Evolutionary conservation across 768 basidiomycete genomes (phyloP).

Genomic region (Termitomyces heimii): DNA sequence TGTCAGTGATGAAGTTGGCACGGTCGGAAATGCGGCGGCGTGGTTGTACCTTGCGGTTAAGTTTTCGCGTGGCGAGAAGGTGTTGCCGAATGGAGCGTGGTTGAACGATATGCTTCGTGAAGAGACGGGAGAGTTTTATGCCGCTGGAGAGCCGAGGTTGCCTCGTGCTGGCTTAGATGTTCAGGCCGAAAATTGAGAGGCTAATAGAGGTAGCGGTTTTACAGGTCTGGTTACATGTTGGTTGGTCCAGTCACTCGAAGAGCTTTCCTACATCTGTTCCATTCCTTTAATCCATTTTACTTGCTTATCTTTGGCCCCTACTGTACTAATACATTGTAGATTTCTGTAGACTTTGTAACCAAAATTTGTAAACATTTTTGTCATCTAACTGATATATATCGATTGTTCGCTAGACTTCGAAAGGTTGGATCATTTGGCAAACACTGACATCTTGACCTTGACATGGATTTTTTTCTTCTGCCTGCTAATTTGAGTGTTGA

Average conservation of each 20-base stretch:
- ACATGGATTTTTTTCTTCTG: not conserved
- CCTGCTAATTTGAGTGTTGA: not conserved
- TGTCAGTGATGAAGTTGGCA: conserved; percentile 80
- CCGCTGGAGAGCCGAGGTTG: conserved; percentile 60
- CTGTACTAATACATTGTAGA: conserved; percentile 10
- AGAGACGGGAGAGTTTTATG: conserved; percentile 70
- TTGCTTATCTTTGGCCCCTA: not conserved
- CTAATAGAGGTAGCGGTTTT: not conserved
- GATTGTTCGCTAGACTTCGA: not conserved
- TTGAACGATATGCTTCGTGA: conserved; percentile 74
- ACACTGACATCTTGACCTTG: not conserved
- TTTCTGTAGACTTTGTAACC: not conserved
- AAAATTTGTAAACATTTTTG: not conserved
- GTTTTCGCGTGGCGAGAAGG: conserved; percentile 70
- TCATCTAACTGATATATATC: not conserved
- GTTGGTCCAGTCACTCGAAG: not conserved
- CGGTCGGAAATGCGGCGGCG: conserved; percentile 70
- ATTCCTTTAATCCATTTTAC: not conserved
- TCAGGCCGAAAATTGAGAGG: conserved; percentile 31
- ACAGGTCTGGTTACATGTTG: not conserved
- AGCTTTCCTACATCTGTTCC: not conserved
- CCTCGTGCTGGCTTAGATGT: conserved; percentile 58
- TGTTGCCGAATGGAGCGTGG: conserved; percentile 80
- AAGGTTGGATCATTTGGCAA: not conserved
- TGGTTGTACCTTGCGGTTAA: conserved; percentile 71